Evolutionary conservation across 495 filamentous ascomycete genomes (phyloP).

Genomic region (Penicillium cataractarum): DNA sequence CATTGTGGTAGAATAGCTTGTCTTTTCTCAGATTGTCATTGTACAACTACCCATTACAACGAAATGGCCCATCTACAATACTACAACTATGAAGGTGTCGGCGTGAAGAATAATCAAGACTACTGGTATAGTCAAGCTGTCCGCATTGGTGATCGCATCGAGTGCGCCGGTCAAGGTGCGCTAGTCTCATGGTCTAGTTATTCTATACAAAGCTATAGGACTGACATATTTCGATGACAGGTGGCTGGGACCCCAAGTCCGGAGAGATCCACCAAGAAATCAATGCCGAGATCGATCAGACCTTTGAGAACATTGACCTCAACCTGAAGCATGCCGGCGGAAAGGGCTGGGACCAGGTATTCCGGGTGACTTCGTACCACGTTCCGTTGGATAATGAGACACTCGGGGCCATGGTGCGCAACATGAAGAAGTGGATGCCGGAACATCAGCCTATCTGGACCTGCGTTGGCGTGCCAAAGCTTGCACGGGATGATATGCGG

Average conservation of each 20-base stretch:
- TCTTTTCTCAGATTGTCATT: not conserved
- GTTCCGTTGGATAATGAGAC: slow-evolving; percentile 44
- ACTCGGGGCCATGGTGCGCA: slow-evolving; percentile 44
- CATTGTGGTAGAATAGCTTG: not conserved
- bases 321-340: slow-evolving; percentile 54
- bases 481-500: slow-evolving; percentile 53
- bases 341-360: slow-evolving; percentile 62
- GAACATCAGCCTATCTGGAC: slow-evolving; percentile 56
- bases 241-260: slow-evolving; percentile 53
- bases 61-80: slow-evolving; percentile 50
- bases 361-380: slow-evolving; percentile 52
- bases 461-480: slow-evolving; percentile 44
- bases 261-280: slow-evolving; percentile 40
- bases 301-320: slow-evolving; percentile 57
- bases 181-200: not conserved
- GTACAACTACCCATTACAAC: not conserved
- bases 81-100: slow-evolving; percentile 46
- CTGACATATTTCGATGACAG: slow-evolving; percentile 27
- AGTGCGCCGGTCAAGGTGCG: slow-evolving; percentile 58
- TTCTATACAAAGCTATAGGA: not conserved
- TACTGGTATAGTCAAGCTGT: slow-evolving; percentile 58
- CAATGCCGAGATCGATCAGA: slow-evolving; percentile 54
- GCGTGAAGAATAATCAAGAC: slow-evolving; percentile 37
- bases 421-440: slow-evolving; percentile 54
- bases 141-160: slow-evolving; percentile 55